Percentiles rank a stretch among this genome's conserved stretches.
These are phyloP conservation scores for Penicillium aurantiogriseum DNA, from an alignment of 2,329 filamentous ascomycete genomes.

Conservation along the genomic window DNA sequence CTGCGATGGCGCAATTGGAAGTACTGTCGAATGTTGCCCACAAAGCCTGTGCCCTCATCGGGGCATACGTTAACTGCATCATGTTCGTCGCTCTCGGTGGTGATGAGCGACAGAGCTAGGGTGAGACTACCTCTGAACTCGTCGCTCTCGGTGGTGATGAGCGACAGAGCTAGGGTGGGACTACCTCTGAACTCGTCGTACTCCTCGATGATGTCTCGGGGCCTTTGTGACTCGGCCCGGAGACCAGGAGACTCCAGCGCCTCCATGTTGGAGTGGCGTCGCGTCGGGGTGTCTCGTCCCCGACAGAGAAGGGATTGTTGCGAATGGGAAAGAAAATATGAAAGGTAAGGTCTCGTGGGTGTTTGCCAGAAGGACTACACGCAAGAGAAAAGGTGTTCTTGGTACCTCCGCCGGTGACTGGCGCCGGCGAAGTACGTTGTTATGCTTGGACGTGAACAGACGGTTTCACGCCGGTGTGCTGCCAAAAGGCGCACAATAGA, in stretches of 20 bases:
- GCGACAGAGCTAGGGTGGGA: too few relatives aligned
- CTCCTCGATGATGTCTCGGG: background rate
- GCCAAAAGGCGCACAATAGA: background rate
- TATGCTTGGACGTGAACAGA: background rate
- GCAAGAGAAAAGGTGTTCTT: background rate
- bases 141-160: background rate
- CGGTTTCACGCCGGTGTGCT: background rate
- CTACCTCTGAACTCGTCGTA: background rate
- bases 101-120: too few relatives aligned
- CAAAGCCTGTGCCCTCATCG: too few relatives aligned
- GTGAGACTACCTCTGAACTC: too few relatives aligned
- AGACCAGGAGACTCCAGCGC: background rate
- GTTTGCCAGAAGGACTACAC: background rate
- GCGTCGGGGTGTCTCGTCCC: background rate
- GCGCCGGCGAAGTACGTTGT: background rate
- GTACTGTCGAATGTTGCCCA: background rate
- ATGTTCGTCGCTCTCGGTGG: background rate
- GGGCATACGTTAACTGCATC: background rate
- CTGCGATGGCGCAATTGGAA: background rate
- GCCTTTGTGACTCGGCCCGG: background rate
- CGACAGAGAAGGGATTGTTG: background rate
- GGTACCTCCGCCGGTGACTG: background rate
- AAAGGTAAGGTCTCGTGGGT: background rate
- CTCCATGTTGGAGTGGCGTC: background rate
- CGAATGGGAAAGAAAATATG: background rate